A percentile compares a stretch with the other conserved stretches of the same genome.
phyloP scores from a whole-genome alignment of 768 basidiomycete species.

The Boletellus emodensis region DNA sequence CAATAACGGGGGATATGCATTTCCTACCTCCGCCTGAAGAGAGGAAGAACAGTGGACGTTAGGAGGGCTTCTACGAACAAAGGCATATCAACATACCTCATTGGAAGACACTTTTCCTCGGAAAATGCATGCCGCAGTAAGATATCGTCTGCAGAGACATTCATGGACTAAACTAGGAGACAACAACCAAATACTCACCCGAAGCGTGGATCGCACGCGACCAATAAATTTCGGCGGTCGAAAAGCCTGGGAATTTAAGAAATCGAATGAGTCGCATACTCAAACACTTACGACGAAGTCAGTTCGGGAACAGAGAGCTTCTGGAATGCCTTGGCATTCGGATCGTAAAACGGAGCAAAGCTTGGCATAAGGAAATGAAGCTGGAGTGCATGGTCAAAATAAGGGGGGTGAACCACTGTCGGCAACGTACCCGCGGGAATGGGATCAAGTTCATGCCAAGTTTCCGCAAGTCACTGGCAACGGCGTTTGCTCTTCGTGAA shows the following conservation, averaged over 20 bases:
- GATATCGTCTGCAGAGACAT: constrained; percentile 55
- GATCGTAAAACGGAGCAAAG: constrained; percentile 84
- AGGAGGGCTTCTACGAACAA: not conserved
- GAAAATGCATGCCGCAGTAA: constrained; percentile 86
- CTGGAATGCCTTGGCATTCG: constrained; percentile 58
- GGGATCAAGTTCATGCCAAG: constrained; percentile 93
- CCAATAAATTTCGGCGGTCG: constrained; percentile 74
- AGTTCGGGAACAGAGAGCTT: constrained; percentile 62
- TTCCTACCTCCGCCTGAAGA: constrained; percentile 50
- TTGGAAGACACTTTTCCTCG: constrained; percentile 76
- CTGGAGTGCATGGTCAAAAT: constrained; percentile 36
- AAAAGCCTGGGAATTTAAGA: constrained; percentile 52
- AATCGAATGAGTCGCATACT: not conserved
- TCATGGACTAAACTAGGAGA: not conserved
- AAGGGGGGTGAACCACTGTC: not conserved
- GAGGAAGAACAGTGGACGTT: constrained; percentile 2
- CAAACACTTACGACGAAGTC: constrained; percentile 59
- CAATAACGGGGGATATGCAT: not conserved
- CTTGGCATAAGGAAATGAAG: constrained; percentile 96
- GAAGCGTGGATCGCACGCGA: constrained; percentile 76
- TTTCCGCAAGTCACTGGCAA: constrained; percentile 73
- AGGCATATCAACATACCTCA: constrained; percentile 52
- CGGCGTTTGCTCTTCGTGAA: constrained; percentile 3
- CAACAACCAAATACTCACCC: constrained; percentile 41
- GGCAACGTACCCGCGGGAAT: constrained; percentile 76